Base-by-base conservation (phyloP, 768 basidiomycete genomes). In the Lactarius sp. region DNA sequence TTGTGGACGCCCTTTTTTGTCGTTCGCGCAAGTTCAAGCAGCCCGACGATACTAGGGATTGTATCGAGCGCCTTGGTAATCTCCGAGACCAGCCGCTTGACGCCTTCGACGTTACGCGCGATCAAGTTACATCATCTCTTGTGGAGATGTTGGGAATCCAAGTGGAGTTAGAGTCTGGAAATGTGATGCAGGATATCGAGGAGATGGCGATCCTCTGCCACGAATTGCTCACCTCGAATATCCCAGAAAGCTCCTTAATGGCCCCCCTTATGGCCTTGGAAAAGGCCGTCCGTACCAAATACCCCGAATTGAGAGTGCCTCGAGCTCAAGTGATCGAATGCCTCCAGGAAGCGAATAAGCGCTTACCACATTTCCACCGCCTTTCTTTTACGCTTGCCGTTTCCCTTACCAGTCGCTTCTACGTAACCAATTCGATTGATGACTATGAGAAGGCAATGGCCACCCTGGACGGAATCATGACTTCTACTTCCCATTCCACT, bases 371-470 rank as follows among this genome's bases (percentile, higher is more conserved):
- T 12, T 27, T 34, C 14, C 22, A 31, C 4, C 1, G 2, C 6
- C 14, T 31, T 27, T 18, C 52, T 8, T 42, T n/a, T 9, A 18
- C 6, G 3, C 34, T 54, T 34, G 60, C 60, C 10, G 2, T 4
- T 4, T 46, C 20, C 4, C 52, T 61, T 16, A 10, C 10, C 36
- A 0, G 2, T 4, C 42, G 60, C 52, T 54, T 54, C 36, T 14
- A 18, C 20, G 16, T 37, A 37, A 31, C 33, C 4, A 39, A 20
- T 37, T 46, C 52, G 22, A 47, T n/a, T n/a, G 20, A 31, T 8
- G 60, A 61, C 27, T 54, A 54, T 13, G 36, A 54, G 2, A 52
- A 54, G 18, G 60, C 22, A 12, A 54, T 31, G 16, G 33, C 52
- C 22, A 27, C 54, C 14, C 22, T 54, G 1, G 52, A 61, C 18